These are phyloP conservation scores for Aspergillus ibericus DNA, from an alignment of 2,329 filamentous ascomycete species.

Conservation along the genomic window DNA sequence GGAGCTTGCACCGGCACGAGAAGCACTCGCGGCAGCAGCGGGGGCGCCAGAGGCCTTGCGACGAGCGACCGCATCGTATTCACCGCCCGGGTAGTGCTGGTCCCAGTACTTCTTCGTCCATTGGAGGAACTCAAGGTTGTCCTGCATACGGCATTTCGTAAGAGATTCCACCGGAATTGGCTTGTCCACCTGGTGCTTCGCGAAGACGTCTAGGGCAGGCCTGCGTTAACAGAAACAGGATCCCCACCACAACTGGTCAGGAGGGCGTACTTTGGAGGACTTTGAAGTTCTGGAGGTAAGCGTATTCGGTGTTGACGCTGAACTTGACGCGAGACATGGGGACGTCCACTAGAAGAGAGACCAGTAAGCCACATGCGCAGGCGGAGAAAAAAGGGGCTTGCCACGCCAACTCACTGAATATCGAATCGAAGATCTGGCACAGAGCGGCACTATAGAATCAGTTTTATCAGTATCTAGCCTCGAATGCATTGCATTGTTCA, in stretches of 20 bases:
- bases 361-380: slow-evolving; percentile 1
- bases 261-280: slow-evolving; percentile 80
- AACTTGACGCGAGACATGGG: slow-evolving; percentile 97
- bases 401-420: slow-evolving; percentile 65
- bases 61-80: slow-evolving; percentile 86
- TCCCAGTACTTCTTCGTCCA: slow-evolving; percentile 98
- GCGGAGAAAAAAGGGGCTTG: neutral
- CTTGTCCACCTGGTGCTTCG: slow-evolving; percentile 84
- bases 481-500: neutral
- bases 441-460: slow-evolving; percentile 70
- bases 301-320: slow-evolving; percentile 95
- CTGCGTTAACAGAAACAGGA: neutral
- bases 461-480: slow-evolving; percentile 10
- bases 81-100: slow-evolving; percentile 93
- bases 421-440: slow-evolving; percentile 97
- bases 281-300: slow-evolving; percentile 98
- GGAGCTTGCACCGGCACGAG: slow-evolving; percentile 51
- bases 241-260: neutral
- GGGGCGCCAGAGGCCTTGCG: slow-evolving; percentile 74
- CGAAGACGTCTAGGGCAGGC: slow-evolving; percentile 64
- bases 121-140: slow-evolving; percentile 98
- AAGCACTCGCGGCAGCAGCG: slow-evolving; percentile 44
- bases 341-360: slow-evolving; percentile 64
- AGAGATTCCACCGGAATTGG: slow-evolving; percentile 84
- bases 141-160: slow-evolving; percentile 99